Base-by-base conservation (phyloP, 225 moss, liverwort and hornwort genomes). In the Anthoceros angustus region DNA sequence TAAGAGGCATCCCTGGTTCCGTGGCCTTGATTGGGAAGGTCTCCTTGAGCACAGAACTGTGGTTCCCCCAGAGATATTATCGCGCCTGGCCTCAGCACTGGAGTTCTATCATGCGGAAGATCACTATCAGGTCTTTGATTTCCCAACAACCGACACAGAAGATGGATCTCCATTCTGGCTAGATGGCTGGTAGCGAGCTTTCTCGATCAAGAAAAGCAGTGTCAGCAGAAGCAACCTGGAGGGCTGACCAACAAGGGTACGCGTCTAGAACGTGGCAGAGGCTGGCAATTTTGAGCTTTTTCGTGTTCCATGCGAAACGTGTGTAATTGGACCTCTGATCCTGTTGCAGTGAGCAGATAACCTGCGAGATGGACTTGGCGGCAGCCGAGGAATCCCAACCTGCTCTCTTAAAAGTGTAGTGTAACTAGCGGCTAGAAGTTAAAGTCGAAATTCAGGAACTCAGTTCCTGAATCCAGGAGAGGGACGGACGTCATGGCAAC, bases 51-150 rank as follows among this genome's bases (percentile, higher is more conserved):
- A 77, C 76, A 65, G 67, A 9, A 60, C 62, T 9, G 76, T 69
- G 6, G 85, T 80, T 0, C 85, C 85, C 0, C 48, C 66, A 0
- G 82, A 85, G 74, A 82, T 85, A 40, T 43, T 73, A 49, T 77
- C 72, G 0, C 85, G 85, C 39, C 67, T 85, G 9, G 79, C 82
- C 25, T 15, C 77, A 24, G 79, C 82, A 12, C 77, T 85, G 25
- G 80, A 82, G 55, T 79, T 79, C 12, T 69, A 75, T 38, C 82
- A 79, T 18, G 76, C 79, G 10, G 85, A 85, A 21, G 85, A 85
- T 42, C 69, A 70, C 67, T 85, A 85, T 67, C 85, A 85, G 70
- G 85, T 82, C 8, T 85, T 85, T 60, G 82, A 80, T 68, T 79
- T 85, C 0, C 82, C 74, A 45, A 77, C 79, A 55, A 18, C 55